These are phyloP conservation scores for Pisolithus thermaeus DNA, from an alignment of 1,284 basidiomycete species.

Conservation along the genomic window DNA sequence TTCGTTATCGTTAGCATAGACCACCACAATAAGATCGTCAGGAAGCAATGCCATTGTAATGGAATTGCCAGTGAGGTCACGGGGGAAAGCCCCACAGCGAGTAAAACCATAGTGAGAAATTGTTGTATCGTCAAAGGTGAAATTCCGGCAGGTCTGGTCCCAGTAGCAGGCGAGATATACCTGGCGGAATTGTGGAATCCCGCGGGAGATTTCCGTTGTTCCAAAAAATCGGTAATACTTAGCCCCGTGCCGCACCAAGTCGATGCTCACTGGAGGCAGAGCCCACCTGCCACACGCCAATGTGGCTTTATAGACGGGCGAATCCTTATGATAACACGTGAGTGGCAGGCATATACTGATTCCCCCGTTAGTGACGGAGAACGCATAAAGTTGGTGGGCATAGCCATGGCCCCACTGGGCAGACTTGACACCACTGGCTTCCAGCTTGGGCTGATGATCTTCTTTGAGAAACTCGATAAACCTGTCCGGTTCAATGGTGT, in stretches of 20 bases:
- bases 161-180: background rate
- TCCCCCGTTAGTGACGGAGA: background rate
- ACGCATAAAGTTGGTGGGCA: background rate
- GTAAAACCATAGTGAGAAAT: background rate
- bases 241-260: background rate
- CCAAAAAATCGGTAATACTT: background rate
- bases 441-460: background rate
- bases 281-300: background rate
- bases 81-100: background rate
- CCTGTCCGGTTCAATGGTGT: background rate
- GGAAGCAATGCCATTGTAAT: background rate
- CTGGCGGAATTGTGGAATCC: background rate
- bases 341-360: background rate
- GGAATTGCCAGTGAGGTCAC: background rate
- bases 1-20: background rate
- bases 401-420: too few relatives aligned
- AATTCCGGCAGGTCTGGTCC: background rate
- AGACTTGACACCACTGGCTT: background rate
- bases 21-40: background rate
- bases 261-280: background rate
- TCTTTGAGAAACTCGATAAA: background rate
- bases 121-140: background rate
- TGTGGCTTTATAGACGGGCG: background rate
- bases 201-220: background rate
- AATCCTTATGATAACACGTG: background rate